phyloP scores from a whole-genome alignment of 371 early-diverging fungal species.

The Conidiobolus incongruus region DNA sequence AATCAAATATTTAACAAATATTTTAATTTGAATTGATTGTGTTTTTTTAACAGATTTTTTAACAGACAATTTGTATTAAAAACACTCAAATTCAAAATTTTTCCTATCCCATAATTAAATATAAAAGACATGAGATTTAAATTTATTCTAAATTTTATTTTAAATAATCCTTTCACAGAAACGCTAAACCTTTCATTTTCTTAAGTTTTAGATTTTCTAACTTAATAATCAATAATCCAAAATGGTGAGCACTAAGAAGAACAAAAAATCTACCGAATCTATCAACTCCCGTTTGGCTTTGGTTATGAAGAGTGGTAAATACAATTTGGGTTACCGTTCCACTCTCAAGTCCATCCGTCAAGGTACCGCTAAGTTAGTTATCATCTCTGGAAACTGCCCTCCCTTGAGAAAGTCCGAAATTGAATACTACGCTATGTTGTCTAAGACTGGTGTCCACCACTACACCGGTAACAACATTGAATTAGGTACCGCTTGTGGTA shows the following conservation, averaged over 20 bases:
- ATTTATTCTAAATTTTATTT: too few species aligned
- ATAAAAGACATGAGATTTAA: too few species aligned
- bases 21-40: too few species aligned
- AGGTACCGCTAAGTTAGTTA: conserved; percentile 82
- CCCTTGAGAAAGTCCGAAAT: conserved; percentile 97
- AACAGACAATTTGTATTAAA: too few species aligned
- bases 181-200: too few species aligned
- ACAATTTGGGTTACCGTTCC: conserved; percentile 91
- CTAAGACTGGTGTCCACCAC: conserved; percentile 98
- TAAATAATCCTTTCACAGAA: too few species aligned
- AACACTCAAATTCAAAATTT: too few species aligned
- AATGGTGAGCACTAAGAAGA: conserved; percentile 34
- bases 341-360: conserved; percentile 91
- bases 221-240: too few species aligned
- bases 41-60: too few species aligned
- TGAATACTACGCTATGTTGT: conserved; percentile 99
- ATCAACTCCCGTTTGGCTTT: conserved; percentile 96
- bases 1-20: too few species aligned
- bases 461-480: conserved; percentile 96
- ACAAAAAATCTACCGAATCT: conserved; percentile 63
- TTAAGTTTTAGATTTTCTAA: too few species aligned
- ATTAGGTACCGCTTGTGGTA: conserved; percentile 98
- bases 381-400: conserved; percentile 96
- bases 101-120: too few species aligned
- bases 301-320: conserved; percentile 98